Evolutionary conservation across 2,329 filamentous ascomycete genomes (phyloP), one percentile per base, ranked within the genome.

Genomic region (Xylaria sp.): DNA sequence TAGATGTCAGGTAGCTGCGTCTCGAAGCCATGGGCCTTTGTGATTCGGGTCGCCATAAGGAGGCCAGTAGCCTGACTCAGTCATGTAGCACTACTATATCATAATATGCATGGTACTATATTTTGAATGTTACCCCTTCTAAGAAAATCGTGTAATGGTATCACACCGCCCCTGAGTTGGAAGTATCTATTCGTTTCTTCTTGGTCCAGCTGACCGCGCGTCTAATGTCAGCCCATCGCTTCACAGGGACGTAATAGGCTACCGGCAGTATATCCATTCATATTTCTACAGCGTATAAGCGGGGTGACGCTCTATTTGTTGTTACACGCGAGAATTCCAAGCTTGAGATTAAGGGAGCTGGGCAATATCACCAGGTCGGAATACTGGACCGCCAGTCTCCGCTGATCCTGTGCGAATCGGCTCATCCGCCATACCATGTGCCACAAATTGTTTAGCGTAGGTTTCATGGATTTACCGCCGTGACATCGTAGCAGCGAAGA

Each of bases 11-110:
- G 14, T 32, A 54, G 48, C 24, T 17, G 48, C 48, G 48, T 45
- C 19, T 47, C 11, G 19, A 19, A 54, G 54, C 53, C 55, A 32
- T 36, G 34, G 48, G 53, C 47, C 27, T 39, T 39, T 27, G 24
- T 9, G 17, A 45, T 50, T 50, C 32, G 47, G 36, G 34, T 58
- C 59, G n/a, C 59, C 59, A 42, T 54, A 34, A n/a, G 58, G 58
- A 34, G 34, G 39, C 27, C 14, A 19, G 32, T 30, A 57, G 14
- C 24, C 30, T 27, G 34, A 30, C 59, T n/a, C 2, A 39, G 27
- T 17, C 27, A 54, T 63, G 63, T 30, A 60, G 54, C 63, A 27
- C 27, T 42, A 17, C 42, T 2, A 21, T 21, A 55, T 39, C 30
- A 47, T 50, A 39, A 9, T 34, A 58, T 53, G 36, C n/a, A 58